These are phyloP conservation scores for Candida hungchunana DNA, from an alignment of 805 yeast species.

Conservation along the genomic window DNA sequence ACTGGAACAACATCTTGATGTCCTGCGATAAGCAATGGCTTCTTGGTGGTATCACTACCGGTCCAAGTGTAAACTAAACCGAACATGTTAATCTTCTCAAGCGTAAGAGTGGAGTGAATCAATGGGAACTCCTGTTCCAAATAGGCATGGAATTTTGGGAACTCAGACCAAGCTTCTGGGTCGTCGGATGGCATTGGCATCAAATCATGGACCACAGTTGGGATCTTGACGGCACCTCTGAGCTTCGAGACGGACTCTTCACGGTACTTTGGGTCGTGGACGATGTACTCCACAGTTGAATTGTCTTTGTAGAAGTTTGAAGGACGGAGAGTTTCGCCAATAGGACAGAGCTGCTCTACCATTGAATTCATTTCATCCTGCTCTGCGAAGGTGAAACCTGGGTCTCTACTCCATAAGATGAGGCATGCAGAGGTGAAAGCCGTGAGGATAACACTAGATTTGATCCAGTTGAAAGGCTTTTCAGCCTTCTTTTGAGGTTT, in stretches of 20 bases:
- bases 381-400: neutral
- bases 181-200: constrained; percentile 24
- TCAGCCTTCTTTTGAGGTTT: too few species aligned
- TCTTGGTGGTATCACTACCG: constrained; percentile 46
- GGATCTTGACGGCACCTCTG: constrained; percentile 46
- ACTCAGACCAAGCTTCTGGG: constrained; percentile 29
- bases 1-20: constrained; percentile 84
- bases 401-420: neutral
- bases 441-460: too few species aligned
- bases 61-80: constrained; percentile 62
- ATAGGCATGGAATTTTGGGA: constrained; percentile 44
- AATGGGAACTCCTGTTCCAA: constrained; percentile 51
- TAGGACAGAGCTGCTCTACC: constrained; percentile 8
- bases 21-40: constrained; percentile 67
- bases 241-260: constrained; percentile 37
- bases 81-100: constrained; percentile 53
- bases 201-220: constrained; percentile 32
- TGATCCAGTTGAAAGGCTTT: too few species aligned
- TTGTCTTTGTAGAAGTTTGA: constrained; percentile 8
- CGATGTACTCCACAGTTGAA: constrained; percentile 31
- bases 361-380: neutral
- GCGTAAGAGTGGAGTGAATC: constrained; percentile 40
- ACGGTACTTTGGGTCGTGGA: constrained; percentile 32
- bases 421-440: too few species aligned
- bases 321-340: constrained; percentile 15